These are phyloP conservation scores for Ilyonectria destructans DNA, from an alignment of 2,329 filamentous ascomycete species.

Conservation along the genomic window DNA sequence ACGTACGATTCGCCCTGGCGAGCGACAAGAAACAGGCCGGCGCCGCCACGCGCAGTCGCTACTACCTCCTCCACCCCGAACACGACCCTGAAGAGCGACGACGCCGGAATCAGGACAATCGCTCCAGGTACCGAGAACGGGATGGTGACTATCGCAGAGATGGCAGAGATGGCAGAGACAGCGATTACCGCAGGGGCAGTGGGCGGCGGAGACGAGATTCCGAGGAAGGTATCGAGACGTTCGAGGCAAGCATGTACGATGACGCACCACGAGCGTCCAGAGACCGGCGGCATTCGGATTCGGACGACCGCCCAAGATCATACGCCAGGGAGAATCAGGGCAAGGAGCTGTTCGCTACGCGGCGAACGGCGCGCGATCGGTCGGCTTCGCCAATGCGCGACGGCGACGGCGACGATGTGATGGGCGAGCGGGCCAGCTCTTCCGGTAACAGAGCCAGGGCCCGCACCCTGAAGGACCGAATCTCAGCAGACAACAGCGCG, in stretches of 20 bases:
- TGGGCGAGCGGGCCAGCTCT: constrained; percentile 53
- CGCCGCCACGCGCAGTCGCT: constrained; percentile 86
- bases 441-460: constrained; percentile 55
- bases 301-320: constrained; percentile 50
- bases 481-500: constrained; percentile 50
- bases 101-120: constrained; percentile 70
- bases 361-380: constrained; percentile 58
- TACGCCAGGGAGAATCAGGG: constrained; percentile 61
- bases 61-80: constrained; percentile 93
- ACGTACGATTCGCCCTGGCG: constrained; percentile 81
- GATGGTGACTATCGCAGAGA: constrained; percentile 57
- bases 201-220: constrained; percentile 61
- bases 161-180: constrained; percentile 45
- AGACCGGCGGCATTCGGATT: constrained; percentile 47
- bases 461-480: constrained; percentile 54
- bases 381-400: constrained; percentile 69
- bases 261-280: constrained; percentile 66
- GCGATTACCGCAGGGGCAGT: constrained; percentile 51
- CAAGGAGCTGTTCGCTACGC: constrained; percentile 76
- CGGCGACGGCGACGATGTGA: constrained; percentile 59
- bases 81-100: constrained; percentile 85
- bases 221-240: constrained; percentile 69
- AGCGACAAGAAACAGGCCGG: constrained; percentile 86
- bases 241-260: constrained; percentile 88
- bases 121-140: constrained; percentile 76